Evolutionary conservation across 2,329 filamentous ascomycete genomes (phyloP), one percentile per base, ranked within the genome.

Genomic region (Furcasterigmium furcatum): DNA sequence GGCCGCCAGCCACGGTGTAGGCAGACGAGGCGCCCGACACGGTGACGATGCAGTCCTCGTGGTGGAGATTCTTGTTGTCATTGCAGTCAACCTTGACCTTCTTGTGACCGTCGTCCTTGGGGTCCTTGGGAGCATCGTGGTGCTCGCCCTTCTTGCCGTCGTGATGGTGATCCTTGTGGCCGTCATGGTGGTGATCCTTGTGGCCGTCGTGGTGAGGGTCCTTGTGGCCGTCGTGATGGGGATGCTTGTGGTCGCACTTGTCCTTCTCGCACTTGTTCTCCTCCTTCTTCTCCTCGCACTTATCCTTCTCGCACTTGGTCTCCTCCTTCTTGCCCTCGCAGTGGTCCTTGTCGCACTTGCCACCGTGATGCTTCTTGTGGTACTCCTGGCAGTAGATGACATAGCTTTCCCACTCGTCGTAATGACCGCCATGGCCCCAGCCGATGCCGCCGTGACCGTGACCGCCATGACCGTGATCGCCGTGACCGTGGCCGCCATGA

Each of bases 291-390:
- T n/a, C n/a, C n/a, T n/a, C n/a, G n/a, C n/a, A n/a, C n/a, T n/a
- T n/a, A n/a, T n/a, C n/a, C n/a, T n/a, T n/a, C n/a, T n/a, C n/a
- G n/a, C n/a, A n/a, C n/a, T n/a, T n/a, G n/a, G n/a, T n/a, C n/a
- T n/a, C n/a, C n/a, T n/a, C n/a, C n/a, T n/a, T n/a, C n/a, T n/a
- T n/a, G 12, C 30, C 30, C 9, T 32, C 16, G 9, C 13, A 32
- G 30, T n/a, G 14, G 12, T 16, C 30, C 9, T 32, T 32, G 30
- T 9, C 9, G n/a, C n/a, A n/a, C n/a, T n/a, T n/a, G 43, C 21
- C 8, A 27, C 34, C 32, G 46, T 46, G 25, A 38, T 35, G 18
- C 38, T 39, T 12, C 38, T 30, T 4, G 46, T 32, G 14, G 30
- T 32, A 32, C 30, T 32, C 30, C 30, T 46, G 16, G 43, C 8